Percentiles rank a stretch among this genome's conserved stretches.
phyloP scores from a whole-genome alignment of 805 yeast genomes.

The Torulaspora maleeae region DNA sequence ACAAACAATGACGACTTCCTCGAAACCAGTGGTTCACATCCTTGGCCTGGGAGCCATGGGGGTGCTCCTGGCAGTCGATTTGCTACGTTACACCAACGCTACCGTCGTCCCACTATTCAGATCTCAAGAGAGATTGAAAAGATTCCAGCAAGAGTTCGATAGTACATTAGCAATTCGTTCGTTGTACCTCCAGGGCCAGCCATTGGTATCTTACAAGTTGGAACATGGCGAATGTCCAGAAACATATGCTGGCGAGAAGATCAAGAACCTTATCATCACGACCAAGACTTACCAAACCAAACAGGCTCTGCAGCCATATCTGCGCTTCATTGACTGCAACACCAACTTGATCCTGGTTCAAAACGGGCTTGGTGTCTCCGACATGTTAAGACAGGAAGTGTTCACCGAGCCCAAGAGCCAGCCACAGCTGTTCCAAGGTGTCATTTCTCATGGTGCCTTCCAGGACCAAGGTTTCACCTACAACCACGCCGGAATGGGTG shows the following conservation, averaged over 20 bases:
- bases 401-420: conserved; percentile 48
- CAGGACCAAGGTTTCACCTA: conserved; percentile 43
- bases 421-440: conserved; percentile 69
- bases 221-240: conserved; percentile 24
- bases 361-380: conserved; percentile 83
- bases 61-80: conserved; percentile 28
- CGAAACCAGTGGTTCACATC: conserved; percentile 26
- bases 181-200: conserved; percentile 19
- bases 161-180: conserved; percentile 26
- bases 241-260: conserved; percentile 27
- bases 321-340: conserved; percentile 43
- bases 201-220: conserved; percentile 11
- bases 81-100: conserved; percentile 23
- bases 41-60: conserved; percentile 38
- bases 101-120: conserved; percentile 33
- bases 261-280: conserved; percentile 61
- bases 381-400: conserved; percentile 45
- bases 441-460: conserved; percentile 80
- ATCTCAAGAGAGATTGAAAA: conserved; percentile 23
- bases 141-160: conserved; percentile 21
- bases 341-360: conserved; percentile 72
- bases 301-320: conserved; percentile 53
- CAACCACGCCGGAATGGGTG: conserved; percentile 70
- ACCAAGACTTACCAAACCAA: conserved; percentile 77
- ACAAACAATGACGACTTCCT: conserved; percentile 16